Percentiles rank a stretch among this genome's conserved stretches.
phyloP scores from a whole-genome alignment of 352 stramenopile species.

The Globisporangium nodosum region DNA sequence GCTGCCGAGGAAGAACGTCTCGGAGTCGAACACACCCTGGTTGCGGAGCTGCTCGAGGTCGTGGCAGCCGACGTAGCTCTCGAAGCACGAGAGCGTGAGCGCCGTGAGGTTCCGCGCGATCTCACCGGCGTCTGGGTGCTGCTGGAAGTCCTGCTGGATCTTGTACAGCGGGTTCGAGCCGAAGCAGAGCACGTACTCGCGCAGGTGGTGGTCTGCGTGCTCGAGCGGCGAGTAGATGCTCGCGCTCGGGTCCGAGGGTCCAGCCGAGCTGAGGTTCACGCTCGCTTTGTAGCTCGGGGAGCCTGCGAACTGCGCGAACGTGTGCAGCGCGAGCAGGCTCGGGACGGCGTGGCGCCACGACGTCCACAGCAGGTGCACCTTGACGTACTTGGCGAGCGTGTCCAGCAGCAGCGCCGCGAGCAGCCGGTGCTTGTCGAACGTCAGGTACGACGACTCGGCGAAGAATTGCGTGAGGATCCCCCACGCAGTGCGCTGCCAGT shows the following conservation, averaged over 20 bases:
- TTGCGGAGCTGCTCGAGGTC: conserved; percentile 51
- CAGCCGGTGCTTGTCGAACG: conserved; percentile 48
- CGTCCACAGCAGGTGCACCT: conserved; percentile 55
- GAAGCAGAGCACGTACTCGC: conserved; percentile 60
- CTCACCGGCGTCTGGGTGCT: conserved; percentile 25
- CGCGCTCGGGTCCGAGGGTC: neutral
- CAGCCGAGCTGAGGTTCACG: neutral
- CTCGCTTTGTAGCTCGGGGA: neutral
- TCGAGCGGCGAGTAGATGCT: conserved; percentile 26
- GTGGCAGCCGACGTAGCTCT: conserved; percentile 34
- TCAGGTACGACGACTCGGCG: conserved; percentile 20
- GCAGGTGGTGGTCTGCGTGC: conserved; percentile 29
- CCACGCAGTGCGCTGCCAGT: conserved; percentile 56
- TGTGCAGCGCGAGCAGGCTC: conserved; percentile 41
- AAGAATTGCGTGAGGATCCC: conserved; percentile 41
- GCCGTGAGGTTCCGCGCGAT: conserved; percentile 24
- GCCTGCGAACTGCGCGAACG: conserved; percentile 18
- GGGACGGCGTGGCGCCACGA: conserved; percentile 32
- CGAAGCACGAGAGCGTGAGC: conserved; percentile 53
- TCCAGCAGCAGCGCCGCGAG: conserved; percentile 49
- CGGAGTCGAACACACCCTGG: conserved; percentile 42
- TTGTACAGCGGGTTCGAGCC: conserved; percentile 43
- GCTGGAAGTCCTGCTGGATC: conserved; percentile 54
- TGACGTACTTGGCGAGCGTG: conserved; percentile 49
- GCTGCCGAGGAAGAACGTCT: conserved; percentile 19